Conservation (phyloP, 2,329 filamentous ascomycete species). For the Canariomyces notabilis region DNA sequence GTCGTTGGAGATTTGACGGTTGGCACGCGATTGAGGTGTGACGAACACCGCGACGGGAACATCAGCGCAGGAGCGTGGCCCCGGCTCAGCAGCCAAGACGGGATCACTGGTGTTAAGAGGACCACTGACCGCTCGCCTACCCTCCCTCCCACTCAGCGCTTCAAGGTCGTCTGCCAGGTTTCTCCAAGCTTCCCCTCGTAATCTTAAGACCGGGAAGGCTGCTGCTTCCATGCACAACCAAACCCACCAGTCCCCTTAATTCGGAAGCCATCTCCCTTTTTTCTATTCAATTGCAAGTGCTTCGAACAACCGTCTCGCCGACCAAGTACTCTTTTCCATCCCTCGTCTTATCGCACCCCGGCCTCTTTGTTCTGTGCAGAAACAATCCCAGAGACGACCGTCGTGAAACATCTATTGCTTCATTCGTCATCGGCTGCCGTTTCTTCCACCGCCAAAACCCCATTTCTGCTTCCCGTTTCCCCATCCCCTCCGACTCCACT, state of each 20-base stretch:
- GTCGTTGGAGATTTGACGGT: background rate
- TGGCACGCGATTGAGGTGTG: background rate
- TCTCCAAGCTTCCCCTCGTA: slow-evolving; percentile 21
- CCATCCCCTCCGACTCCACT: slow-evolving; percentile 24
- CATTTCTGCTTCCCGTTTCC: slow-evolving; percentile 15
- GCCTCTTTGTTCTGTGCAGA: slow-evolving; percentile 14
- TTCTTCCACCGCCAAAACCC: slow-evolving; percentile 15
- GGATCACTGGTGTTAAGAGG: no score
- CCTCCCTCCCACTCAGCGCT: slow-evolving; percentile 8
- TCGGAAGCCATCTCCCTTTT: slow-evolving; percentile 16
- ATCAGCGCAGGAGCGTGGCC: no score
- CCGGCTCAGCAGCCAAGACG: no score
- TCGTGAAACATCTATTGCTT: slow-evolving; percentile 20
- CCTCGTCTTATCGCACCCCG: slow-evolving; percentile 5
- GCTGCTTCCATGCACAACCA: slow-evolving; percentile 16
- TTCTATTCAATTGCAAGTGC: slow-evolving; percentile 15
- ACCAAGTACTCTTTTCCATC: slow-evolving; percentile 1
- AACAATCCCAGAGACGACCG: slow-evolving; percentile 6
- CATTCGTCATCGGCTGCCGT: slow-evolving; percentile 21
- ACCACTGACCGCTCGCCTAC: slow-evolving; percentile 14
- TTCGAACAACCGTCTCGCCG: background rate
- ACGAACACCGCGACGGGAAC: background rate
- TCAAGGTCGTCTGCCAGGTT: slow-evolving; percentile 16
- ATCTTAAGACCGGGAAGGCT: slow-evolving; percentile 26
- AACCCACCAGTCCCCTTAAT: slow-evolving; percentile 20